These are phyloP conservation scores for Tinospora cordifolia DNA, from an alignment of 164 flowering plant genomes.

Conservation along the genomic window DNA sequence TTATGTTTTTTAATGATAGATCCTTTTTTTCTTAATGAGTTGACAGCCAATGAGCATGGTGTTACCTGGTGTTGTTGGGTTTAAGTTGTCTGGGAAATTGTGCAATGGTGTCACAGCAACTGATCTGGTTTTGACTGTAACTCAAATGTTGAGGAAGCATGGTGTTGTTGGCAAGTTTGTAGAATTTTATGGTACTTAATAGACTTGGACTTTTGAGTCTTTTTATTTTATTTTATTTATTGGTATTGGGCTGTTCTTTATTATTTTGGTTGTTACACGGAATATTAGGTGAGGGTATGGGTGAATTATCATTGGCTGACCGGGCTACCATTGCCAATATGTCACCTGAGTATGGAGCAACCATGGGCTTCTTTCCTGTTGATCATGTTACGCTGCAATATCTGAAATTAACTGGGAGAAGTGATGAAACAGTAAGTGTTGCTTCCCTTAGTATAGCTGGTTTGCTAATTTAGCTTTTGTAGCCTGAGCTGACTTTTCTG, in stretches of 20 bases:
- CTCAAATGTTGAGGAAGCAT: constrained; percentile 55
- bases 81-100: constrained; percentile 45
- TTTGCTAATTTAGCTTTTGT: background rate
- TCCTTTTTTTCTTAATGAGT: background rate
- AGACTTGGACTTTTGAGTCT: background rate
- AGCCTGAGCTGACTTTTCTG: background rate
- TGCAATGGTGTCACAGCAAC: constrained; percentile 57
- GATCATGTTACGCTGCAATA: constrained; percentile 82
- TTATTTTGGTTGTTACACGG: constrained; percentile 7
- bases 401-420: constrained; percentile 78
- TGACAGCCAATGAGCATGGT: constrained; percentile 66
- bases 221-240: constrained; percentile 4
- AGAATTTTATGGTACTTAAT: constrained; percentile 64
- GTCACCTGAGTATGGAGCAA: constrained; percentile 48
- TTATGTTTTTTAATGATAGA: background rate
- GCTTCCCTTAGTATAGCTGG: background rate
- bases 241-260: background rate
- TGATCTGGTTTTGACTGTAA: constrained; percentile 55
- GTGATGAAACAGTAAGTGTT: constrained; percentile 66
- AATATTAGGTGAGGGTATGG: constrained; percentile 67
- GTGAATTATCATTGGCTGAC: constrained; percentile 70
- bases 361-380: constrained; percentile 95
- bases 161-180: constrained; percentile 84
- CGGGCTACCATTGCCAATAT: constrained; percentile 45
- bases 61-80: constrained; percentile 56